These are phyloP conservation scores for Arthrinium phaeospermum DNA, from an alignment of 2,329 filamentous ascomycete species.

Conservation along the genomic window DNA sequence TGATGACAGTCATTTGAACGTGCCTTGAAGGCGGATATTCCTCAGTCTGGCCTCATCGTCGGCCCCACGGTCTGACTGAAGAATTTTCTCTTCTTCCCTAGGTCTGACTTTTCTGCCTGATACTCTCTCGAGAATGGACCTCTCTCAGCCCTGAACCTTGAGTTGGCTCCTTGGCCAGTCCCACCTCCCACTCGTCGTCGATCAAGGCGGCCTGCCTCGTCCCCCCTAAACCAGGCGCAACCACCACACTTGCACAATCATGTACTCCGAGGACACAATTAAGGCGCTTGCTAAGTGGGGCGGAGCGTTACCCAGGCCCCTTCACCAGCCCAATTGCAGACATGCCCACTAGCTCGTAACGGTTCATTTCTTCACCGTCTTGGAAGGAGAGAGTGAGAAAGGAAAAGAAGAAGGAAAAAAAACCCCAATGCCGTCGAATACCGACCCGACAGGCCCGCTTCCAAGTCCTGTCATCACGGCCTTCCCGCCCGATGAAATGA, in stretches of 20 bases:
- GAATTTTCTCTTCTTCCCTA: constrained; percentile 6
- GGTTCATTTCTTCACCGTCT: constrained; percentile 10
- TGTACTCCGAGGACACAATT: neutral
- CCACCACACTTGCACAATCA: neutral
- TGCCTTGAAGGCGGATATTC: constrained; percentile 1
- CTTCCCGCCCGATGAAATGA: constrained; percentile 7
- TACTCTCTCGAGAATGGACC: constrained; percentile 4
- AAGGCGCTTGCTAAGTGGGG: neutral
- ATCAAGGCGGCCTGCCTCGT: neutral
- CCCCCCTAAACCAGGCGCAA: neutral
- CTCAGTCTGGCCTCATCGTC: constrained; percentile 6
- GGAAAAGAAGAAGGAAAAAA: neutral
- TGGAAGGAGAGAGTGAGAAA: neutral
- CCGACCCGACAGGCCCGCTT: constrained; percentile 10
- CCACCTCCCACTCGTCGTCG: constrained; percentile 4
- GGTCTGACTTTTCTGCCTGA: constrained; percentile 6
- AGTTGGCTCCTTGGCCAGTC: constrained; percentile 10
- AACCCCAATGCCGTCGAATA: neutral
- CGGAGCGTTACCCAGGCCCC: constrained; percentile 14
- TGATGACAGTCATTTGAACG: constrained; percentile 22
- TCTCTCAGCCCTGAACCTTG: constrained; percentile 15
- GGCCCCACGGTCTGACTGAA: constrained; percentile 1
- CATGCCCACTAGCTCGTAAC: neutral
- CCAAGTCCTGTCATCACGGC: constrained; percentile 12
- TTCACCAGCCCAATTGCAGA: neutral